Evolutionary conservation across 352 stramenopile species (phyloP).

Genomic region (Phytophthora litchii): DNA sequence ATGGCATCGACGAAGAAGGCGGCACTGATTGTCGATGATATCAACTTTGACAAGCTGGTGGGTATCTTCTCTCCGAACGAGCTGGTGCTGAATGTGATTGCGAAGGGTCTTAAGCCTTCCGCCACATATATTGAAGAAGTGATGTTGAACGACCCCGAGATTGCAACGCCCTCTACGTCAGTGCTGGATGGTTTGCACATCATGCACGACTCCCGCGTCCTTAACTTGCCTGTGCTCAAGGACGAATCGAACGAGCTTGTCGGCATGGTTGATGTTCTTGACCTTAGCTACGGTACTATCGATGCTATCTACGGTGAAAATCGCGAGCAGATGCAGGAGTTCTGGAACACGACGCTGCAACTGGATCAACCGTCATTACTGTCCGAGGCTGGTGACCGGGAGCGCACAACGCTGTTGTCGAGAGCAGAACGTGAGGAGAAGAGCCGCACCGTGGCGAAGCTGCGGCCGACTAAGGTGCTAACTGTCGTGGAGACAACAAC

Average conservation of each 20-base stretch:
- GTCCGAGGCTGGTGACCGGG: slow-evolving; percentile 41
- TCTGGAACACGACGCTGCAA: slow-evolving; percentile 88
- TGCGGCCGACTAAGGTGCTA: slow-evolving; percentile 89
- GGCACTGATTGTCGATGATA: slow-evolving; percentile 92
- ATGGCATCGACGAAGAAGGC: slow-evolving; percentile 91
- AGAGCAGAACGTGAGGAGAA: slow-evolving; percentile 68
- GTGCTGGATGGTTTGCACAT: slow-evolving; percentile 90
- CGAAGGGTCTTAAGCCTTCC: slow-evolving; percentile 90
- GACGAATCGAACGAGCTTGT: slow-evolving; percentile 72
- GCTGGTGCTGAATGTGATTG: slow-evolving; percentile 95
- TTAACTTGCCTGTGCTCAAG: slow-evolving; percentile 82
- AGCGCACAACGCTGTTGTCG: slow-evolving; percentile 67
- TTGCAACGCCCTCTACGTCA: slow-evolving; percentile 64
- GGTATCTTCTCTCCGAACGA: slow-evolving; percentile 98
- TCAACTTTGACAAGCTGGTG: slow-evolving; percentile 88
- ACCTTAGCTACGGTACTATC: slow-evolving; percentile 88
- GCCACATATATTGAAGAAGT: slow-evolving; percentile 92
- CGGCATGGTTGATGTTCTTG: slow-evolving; percentile 85
- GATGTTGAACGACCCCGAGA: slow-evolving; percentile 88
- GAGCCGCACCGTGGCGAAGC: slow-evolving; percentile 78
- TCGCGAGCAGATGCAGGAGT: slow-evolving; percentile 90
- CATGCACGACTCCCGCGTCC: slow-evolving; percentile 85
- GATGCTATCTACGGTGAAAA: slow-evolving; percentile 89
- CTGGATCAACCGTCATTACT: slow-evolving; percentile 65
- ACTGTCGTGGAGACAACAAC: slow-evolving; percentile 80